Conservation (phyloP, 768 basidiomycete species). For the Trametes punicea region DNA sequence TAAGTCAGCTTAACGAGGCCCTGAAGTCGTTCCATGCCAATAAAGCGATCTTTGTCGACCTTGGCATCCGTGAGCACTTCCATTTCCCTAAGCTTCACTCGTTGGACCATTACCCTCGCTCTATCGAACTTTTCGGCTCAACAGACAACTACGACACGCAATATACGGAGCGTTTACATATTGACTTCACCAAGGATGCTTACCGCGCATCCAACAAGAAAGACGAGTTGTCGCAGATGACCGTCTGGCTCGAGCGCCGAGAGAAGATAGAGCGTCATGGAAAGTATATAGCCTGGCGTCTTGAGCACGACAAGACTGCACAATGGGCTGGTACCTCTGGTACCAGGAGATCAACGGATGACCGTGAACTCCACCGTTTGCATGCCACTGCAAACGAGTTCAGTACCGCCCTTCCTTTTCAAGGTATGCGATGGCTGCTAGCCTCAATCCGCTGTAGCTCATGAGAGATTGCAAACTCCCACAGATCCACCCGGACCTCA, state of each 20-base stretch:
- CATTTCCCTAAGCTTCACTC: slow-evolving; percentile 25
- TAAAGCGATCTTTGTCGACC: slow-evolving; percentile 25
- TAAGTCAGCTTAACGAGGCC: slow-evolving; percentile 7
- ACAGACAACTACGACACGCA: slow-evolving; percentile 26
- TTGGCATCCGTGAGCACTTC: slow-evolving; percentile 22
- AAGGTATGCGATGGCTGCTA: too few relatives aligned
- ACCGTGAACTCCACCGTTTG: too few relatives aligned
- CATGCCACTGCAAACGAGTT: too few relatives aligned
- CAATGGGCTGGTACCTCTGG: too few relatives aligned
- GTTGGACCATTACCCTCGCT: slow-evolving; percentile 19
- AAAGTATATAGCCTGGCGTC: slow-evolving; percentile 12
- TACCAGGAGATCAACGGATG: neutral
- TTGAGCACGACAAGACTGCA: too few relatives aligned
- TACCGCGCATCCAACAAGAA: slow-evolving; percentile 21
- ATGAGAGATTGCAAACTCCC: too few relatives aligned
- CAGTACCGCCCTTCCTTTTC: too few relatives aligned
- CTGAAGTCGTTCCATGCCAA: slow-evolving; percentile 22
- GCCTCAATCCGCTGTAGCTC: neutral
- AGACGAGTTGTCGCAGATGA: slow-evolving; percentile 20
- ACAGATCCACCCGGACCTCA: too few relatives aligned
- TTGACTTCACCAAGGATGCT: slow-evolving; percentile 38
- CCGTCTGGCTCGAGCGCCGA: slow-evolving; percentile 11
- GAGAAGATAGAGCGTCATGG: slow-evolving; percentile 16
- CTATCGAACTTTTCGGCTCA: slow-evolving; percentile 20
- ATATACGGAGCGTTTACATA: slow-evolving; percentile 36